Percentiles rank a stretch among this genome's conserved stretches.
phyloP scores from a whole-genome alignment of 371 early-diverging fungal genomes.

The Thermomucor indicae-seudaticae region DNA sequence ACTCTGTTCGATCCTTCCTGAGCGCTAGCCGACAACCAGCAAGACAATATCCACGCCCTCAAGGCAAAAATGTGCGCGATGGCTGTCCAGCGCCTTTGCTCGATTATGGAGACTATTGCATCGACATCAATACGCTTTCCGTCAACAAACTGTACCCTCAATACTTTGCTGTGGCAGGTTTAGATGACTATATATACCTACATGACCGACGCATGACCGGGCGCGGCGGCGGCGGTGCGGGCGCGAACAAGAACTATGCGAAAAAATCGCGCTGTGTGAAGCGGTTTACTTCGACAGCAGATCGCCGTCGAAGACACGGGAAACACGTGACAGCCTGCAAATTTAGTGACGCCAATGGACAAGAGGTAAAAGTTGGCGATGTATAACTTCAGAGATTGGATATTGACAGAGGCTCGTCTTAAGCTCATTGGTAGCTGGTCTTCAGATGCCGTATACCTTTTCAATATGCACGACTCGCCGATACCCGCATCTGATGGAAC shows the following conservation, averaged over 20 bases:
- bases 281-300: constrained; percentile 18
- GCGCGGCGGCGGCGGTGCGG: constrained; percentile 5
- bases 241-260: constrained; percentile 3
- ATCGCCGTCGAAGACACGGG: constrained; percentile 10
- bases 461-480: constrained; percentile 48
- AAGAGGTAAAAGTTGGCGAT: constrained; percentile 22
- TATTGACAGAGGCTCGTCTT: neutral
- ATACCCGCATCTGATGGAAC: constrained; percentile 1
- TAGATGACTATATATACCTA: constrained; percentile 51
- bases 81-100: constrained; percentile 44
- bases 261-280: constrained; percentile 22
- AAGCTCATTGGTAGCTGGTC: constrained; percentile 65
- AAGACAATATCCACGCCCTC: constrained; percentile 12
- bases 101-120: constrained; percentile 40
- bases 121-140: constrained; percentile 53
- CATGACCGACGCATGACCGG: constrained; percentile 59
- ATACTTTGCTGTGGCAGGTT: constrained; percentile 62
- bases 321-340: constrained; percentile 38
- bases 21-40: constrained; percentile 14
- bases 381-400: neutral
- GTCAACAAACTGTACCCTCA: constrained; percentile 44
- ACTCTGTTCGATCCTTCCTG: constrained; percentile 22
- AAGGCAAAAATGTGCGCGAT: constrained; percentile 9
- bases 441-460: constrained; percentile 51
- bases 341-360: constrained; percentile 39